Base-by-base conservation (phyloP, 768 basidiomycete species). In the Brasilioporus rufonigricans region DNA sequence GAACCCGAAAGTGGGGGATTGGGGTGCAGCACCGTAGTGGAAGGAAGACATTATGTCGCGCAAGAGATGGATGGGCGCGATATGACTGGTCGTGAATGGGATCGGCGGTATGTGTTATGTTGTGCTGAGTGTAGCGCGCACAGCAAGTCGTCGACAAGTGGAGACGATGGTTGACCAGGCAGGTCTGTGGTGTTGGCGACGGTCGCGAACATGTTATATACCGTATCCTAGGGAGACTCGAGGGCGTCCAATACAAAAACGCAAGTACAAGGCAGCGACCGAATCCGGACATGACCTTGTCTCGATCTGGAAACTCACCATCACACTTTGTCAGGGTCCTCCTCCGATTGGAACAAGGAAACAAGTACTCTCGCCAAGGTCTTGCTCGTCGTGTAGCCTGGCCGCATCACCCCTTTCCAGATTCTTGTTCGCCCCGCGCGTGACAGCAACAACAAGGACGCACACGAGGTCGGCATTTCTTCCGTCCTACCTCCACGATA, bases 1-100 rank as follows among this genome's bases (percentile, higher is more conserved):
- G 72, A 84, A 77, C 54, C 81, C 82, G 61, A 71, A 82, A 5
- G 77, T 77, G 53, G 84, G 83, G 3, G 84, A 83, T 29, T 80
- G 64, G 53, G 83, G 79, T 27, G 72, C 58, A 19, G 74, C 62
- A 38, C 72, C 65, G 71, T 74, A 77, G 58, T 61, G 64, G 59
- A 55, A 73, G 18, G 75, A 77, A 62, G 83, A 77, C 80, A 82
- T 65, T 58, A 65, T 69, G 62, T n/a, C n/a, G n/a, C n/a, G n/a
- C n/a, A n/a, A n/a, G n/a, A n/a, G n/a, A n/a, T n/a, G n/a, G n/a
- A n/a, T n/a, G n/a, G n/a, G n/a, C n/a, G n/a, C n/a, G n/a, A n/a
- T n/a, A n/a, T n/a, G n/a, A n/a, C n/a, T n/a, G n/a, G n/a, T n/a
- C n/a, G n/a, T n/a, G n/a, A n/a, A n/a, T n/a, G n/a, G n/a, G n/a